phyloP scores from a whole-genome alignment of 2,329 filamentous ascomycete species.

The Colletotrichum lupini region DNA sequence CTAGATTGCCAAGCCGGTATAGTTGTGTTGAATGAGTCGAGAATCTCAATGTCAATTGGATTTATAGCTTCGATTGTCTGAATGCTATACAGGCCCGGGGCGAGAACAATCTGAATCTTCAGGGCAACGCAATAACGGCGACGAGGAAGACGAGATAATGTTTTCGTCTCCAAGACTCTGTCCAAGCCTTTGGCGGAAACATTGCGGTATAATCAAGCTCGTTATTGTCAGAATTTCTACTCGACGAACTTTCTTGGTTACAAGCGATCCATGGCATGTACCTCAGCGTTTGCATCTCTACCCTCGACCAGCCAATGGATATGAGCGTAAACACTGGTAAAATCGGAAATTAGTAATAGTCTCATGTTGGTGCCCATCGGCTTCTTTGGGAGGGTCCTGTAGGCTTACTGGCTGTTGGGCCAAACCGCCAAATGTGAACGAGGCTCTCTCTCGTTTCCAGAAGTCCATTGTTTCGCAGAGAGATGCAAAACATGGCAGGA shows the following conservation, averaged over 20 bases:
- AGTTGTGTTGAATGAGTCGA: constrained; percentile 8
- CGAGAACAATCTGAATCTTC: constrained; percentile 21
- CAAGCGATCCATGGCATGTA: constrained; percentile 22
- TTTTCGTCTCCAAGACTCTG: not conserved
- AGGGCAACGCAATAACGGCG: not conserved
- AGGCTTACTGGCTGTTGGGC: constrained; percentile 3
- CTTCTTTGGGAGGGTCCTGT: not conserved
- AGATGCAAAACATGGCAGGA: too few relatives aligned
- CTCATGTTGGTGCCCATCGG: too few relatives aligned
- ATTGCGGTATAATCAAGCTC: constrained; percentile 21
- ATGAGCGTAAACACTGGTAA: constrained; percentile 11
- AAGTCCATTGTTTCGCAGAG: too few relatives aligned
- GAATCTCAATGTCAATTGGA: too few relatives aligned
- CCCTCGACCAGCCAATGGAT: constrained; percentile 7
- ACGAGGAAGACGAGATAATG: constrained; percentile 8
- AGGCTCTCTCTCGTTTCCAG: too few relatives aligned
- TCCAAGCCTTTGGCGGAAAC: constrained; percentile 5
- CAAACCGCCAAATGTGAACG: too few relatives aligned
- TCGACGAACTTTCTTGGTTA: not conserved
- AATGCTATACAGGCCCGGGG: constrained; percentile 1
- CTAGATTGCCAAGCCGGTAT: too few relatives aligned
- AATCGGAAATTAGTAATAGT: too few relatives aligned
- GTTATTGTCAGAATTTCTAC: not conserved
- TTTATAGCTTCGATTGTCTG: too few relatives aligned
- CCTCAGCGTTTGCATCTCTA: constrained; percentile 9